Evolutionary conservation across 305 asterid species (phyloP), one percentile per base, ranked within the genome.

Genomic region (Rubia peregrina): DNA sequence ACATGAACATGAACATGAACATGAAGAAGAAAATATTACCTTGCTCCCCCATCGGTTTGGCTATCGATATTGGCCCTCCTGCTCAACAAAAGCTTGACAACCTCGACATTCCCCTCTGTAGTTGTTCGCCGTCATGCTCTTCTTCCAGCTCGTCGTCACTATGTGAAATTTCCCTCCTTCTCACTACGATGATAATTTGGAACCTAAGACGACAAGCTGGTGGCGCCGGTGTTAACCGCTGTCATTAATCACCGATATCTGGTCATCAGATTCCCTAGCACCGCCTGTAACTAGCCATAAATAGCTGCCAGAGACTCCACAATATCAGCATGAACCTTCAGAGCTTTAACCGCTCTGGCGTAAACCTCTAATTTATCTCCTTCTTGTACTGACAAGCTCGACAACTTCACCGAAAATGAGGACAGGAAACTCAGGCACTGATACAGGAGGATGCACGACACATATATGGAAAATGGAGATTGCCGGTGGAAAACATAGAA

Each of bases 261-360:
- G 70, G 88, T 83, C 84, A 96, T 82, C 57, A 94, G 83, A 84
- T 77, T 86, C 71, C 93, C 97, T 81, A 85, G 71, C 72, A 84
- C 96, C 53, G 90, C 94, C 81, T 86, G 96, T 61, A 81, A 73
- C 97, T 85, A 71, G 97, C 89, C 98, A 89, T 94, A 30, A 30
- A 48, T n/a, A 48, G 9, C 55, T 4, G n/a, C 55, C n/a, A 14
- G 7, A 12, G 55, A 48, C 16, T 48, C 55, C 0, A 48, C 55
- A 3, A 48, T 48, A 48, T 48, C 55, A 6, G 55, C 55, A 48
- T 4, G 56, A 49, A 14, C 56, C 10, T 49, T 49, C 8, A 6
- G 21, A 49, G 56, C 56, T 48, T 48, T 48, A 2, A 48, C 19
- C n/a, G 1, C 56, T 13, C 56, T 8, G 2, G 19, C 56, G n/a